Conservation (phyloP, 495 filamentous ascomycete genomes). For the Penicillium lividum region DNA sequence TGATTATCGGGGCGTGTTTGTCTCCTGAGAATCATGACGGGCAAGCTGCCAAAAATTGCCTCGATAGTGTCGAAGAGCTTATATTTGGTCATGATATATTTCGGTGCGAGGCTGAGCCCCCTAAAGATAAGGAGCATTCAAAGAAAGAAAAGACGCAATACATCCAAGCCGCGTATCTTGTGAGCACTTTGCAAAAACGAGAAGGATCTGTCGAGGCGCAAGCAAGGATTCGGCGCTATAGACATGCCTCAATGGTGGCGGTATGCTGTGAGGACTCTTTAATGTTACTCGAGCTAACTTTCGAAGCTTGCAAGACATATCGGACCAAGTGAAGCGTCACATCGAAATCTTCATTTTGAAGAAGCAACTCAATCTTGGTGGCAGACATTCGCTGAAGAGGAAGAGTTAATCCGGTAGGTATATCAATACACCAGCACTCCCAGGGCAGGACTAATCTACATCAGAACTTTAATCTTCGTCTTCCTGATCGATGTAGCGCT, state of each 20-base stretch:
- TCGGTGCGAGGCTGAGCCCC: not conserved
- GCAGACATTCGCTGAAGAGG: slow-evolving; percentile 4
- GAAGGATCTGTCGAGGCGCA: slow-evolving; percentile 27
- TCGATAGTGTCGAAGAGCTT: slow-evolving; percentile 4
- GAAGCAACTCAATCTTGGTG: slow-evolving; percentile 4
- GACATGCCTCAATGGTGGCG: slow-evolving; percentile 25
- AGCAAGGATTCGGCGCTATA: slow-evolving; percentile 23
- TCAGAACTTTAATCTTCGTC: slow-evolving; percentile 23
- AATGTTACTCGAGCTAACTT: not conserved
- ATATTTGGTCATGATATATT: slow-evolving; percentile 5
- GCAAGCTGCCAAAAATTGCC: not conserved
- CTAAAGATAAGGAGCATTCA: not conserved
- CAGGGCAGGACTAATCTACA: not conserved
- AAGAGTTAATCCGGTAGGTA: slow-evolving; percentile 26
- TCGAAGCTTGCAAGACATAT: slow-evolving; percentile 26
- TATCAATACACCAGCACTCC: not conserved
- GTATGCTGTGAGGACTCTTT: slow-evolving; percentile 11
- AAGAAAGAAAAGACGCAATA: not conserved
- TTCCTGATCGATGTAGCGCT: slow-evolving; percentile 34
- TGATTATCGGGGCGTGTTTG: not conserved
- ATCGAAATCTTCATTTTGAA: not conserved
- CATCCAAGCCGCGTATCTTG: slow-evolving; percentile 29
- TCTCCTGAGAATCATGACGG: not conserved
- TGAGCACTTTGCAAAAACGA: slow-evolving; percentile 31
- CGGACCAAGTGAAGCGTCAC: slow-evolving; percentile 21